Percentiles rank a stretch among this genome's conserved stretches.
Conservation (phyloP, 164 flowering plant species). For the Liriodendron chinense region DNA sequence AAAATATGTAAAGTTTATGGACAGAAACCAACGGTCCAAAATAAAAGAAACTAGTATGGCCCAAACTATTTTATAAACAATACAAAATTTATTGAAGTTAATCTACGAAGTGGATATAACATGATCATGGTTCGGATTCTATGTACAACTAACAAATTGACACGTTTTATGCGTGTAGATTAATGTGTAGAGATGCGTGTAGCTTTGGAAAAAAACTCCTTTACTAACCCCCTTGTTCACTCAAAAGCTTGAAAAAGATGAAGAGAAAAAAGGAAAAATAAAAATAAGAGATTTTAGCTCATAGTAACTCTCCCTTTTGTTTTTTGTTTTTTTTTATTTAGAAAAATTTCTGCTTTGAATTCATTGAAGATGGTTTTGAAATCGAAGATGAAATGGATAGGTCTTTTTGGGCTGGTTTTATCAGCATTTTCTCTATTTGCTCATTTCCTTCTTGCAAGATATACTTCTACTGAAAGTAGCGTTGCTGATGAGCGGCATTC, state of each 20-base stretch:
- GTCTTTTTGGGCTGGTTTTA: constrained; percentile 65
- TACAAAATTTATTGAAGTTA: too few species aligned
- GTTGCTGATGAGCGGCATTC: constrained; percentile 53
- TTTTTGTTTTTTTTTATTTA: neutral
- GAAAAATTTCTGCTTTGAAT: neutral
- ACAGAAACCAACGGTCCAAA: too few species aligned
- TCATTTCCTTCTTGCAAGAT: constrained; percentile 79
- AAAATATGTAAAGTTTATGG: too few species aligned
- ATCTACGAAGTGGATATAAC: too few species aligned
- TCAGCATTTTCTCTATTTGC: constrained; percentile 66
- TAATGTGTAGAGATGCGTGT: neutral
- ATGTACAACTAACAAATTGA: too few species aligned
- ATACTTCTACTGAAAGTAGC: constrained; percentile 39
- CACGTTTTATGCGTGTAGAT: too few species aligned
- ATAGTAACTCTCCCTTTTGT: neutral
- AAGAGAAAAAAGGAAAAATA: neutral
- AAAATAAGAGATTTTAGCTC: neutral
- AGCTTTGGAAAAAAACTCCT: neutral
- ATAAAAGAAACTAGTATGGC: too few species aligned
- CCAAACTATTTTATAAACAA: too few species aligned
- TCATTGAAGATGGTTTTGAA: constrained; percentile 35
- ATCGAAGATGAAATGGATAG: constrained; percentile 80
- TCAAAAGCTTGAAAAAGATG: neutral
- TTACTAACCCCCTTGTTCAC: neutral
- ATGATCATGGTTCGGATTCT: too few species aligned